Base-by-base conservation (phyloP, 768 basidiomycete genomes). In the Nevesoporus exiguus region DNA sequence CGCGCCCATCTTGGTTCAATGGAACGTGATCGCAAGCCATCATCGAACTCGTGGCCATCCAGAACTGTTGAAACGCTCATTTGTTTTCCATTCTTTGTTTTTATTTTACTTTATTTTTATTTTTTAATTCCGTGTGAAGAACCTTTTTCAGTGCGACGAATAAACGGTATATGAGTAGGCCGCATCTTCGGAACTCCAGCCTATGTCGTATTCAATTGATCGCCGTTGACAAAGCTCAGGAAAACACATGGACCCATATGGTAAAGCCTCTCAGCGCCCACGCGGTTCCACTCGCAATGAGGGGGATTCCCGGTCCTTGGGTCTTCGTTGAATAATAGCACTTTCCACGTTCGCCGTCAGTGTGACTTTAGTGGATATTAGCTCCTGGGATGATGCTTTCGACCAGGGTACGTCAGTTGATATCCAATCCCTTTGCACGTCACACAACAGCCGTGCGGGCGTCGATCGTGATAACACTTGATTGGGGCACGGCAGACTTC, bases 381-480 rank as follows among this genome's bases (percentile, higher is more conserved):
- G 10, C 44, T 19, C 62, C 39, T 56, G 60, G 47, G 45, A 45
- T 47, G 47, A 36, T 19, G 53, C 51, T 55, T 57, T 47, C 40
- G 47, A 55, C 17, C 52, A 57, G 31, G 30, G 47, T 19, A 15
- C 43, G 74, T 25, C 72, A 65, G 65, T 80, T 82, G 65, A 85
- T 83, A 80, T 29, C 65, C 64, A 82, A 82, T 24, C 85, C 80
- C 47, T 80, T 80, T 52, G 56, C 60, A 58, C 56, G 54, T 60
- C 55, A 30, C 49, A 58, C 51, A 52, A 46, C 60, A 49, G 56
- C 47, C 55, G 49, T 19, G 25, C 37, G 39, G 55, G 46, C 60
- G 70, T 66, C 70, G 64, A 70, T 70, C 68, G 66, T 64, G 66
- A 66, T 61, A 66, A 44, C 58, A 47, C 60, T 54, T 56, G 40